phyloP scores from a whole-genome alignment of 164 flowering plant species.

The Buxus sempervirens region DNA sequence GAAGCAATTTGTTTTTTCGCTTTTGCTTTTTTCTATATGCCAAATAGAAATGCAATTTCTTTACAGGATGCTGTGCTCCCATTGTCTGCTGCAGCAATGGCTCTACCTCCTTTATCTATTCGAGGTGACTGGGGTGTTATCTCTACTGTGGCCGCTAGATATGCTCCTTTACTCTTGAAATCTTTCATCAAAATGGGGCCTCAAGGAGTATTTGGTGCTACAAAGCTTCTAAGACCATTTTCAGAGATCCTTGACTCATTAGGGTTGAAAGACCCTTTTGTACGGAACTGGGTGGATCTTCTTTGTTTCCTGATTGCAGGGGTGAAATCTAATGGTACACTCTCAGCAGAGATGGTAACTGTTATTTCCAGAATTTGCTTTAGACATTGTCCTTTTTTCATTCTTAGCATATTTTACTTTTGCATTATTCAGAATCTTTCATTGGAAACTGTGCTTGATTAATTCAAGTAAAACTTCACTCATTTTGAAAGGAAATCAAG shows the following conservation, averaged over 20 bases:
- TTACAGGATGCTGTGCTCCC: conserved; percentile 87
- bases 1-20: too few relatives aligned
- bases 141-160: conserved; percentile 85
- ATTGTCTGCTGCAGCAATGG: conserved; percentile 91
- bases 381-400: background rate
- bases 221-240: conserved; percentile 89
- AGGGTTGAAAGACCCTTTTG: conserved; percentile 78
- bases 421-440: background rate
- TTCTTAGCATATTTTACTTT: background rate
- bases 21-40: background rate
- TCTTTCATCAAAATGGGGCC: conserved; percentile 92
- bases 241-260: conserved; percentile 81
- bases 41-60: conserved; percentile 6
- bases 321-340: conserved; percentile 89
- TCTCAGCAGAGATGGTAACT: conserved; percentile 98
- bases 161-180: conserved; percentile 82
- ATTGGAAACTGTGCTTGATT: background rate
- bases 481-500: background rate
- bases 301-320: conserved; percentile 88
- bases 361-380: conserved; percentile 5
- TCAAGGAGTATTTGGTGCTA: conserved; percentile 86
- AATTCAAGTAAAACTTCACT: too few relatives aligned
- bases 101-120: conserved; percentile 89
- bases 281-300: conserved; percentile 92
- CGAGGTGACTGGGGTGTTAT: conserved; percentile 89